Evolutionary conservation across 2,329 filamentous ascomycete species (phyloP).

Genomic region (Epicoccum nigrum): DNA sequence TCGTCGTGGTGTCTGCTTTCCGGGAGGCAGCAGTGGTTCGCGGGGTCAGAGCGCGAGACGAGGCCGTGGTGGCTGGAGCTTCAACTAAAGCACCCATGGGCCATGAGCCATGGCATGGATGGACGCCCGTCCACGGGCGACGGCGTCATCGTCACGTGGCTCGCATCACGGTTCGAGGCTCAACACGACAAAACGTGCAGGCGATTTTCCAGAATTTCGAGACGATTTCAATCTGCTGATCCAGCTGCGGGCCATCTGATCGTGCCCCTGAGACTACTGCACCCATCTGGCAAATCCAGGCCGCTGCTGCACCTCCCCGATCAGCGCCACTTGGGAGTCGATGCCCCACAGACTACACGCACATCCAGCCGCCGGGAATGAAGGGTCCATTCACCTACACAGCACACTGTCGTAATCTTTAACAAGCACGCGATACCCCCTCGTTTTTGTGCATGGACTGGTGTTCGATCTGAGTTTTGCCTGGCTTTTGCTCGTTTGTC

Average conservation of each 20-base stretch:
- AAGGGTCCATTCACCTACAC: constrained; percentile 18
- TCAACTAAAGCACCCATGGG: background rate
- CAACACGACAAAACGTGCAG: background rate
- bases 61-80: constrained; percentile 17
- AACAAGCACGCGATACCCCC: constrained; percentile 5
- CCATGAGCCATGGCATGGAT: background rate
- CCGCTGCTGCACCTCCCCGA: constrained; percentile 15
- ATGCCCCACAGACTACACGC: constrained; percentile 14
- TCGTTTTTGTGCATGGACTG: constrained; percentile 17
- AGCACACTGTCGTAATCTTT: constrained; percentile 12
- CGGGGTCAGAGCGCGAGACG: constrained; percentile 17
- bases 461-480: constrained; percentile 15
- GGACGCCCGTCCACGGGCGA: constrained; percentile 5
- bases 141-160: constrained; percentile 18
- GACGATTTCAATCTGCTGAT: constrained; percentile 1
- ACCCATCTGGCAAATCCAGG: constrained; percentile 7
- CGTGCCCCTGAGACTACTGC: constrained; percentile 14
- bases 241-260: constrained; percentile 6
- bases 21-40: constrained; percentile 3
- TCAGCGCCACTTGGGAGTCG: constrained; percentile 19
- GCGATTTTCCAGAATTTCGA: background rate
- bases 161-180: background rate
- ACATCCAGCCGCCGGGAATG: constrained; percentile 13
- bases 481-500: constrained; percentile 20
- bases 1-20: background rate